Conservation (phyloP, 805 yeast genomes). For the Candida ascalaphidarum region DNA sequence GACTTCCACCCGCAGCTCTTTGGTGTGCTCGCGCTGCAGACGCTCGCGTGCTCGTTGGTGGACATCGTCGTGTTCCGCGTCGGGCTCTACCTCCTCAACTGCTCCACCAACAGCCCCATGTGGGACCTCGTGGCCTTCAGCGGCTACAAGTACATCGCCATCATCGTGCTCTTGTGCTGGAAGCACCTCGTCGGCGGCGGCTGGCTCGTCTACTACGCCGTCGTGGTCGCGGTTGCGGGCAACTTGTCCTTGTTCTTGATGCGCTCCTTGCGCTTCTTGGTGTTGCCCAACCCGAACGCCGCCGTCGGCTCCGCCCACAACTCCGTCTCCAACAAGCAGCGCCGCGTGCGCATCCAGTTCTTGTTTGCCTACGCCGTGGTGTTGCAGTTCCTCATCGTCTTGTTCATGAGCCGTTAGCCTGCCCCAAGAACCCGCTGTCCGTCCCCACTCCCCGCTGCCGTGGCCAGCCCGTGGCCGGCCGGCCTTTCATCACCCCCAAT, state of each 20-base stretch:
- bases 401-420: constrained; percentile 47
- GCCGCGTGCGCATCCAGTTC: constrained; percentile 79
- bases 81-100: constrained; percentile 73
- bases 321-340: constrained; percentile 55
- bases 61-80: constrained; percentile 72
- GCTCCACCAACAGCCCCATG: constrained; percentile 49
- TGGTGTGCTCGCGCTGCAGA: constrained; percentile 80
- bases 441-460: no score
- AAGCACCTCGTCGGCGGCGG: constrained; percentile 35
- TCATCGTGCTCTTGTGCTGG: constrained; percentile 47
- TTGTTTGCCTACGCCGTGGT: constrained; percentile 77
- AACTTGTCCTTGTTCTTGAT: constrained; percentile 53
- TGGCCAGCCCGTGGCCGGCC: no score
- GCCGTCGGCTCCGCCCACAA: constrained; percentile 37
- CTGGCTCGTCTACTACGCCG: constrained; percentile 26
- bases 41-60: constrained; percentile 69
- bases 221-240: constrained; percentile 23
- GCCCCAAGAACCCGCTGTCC: constrained; percentile 11
- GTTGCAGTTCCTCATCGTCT: constrained; percentile 67
- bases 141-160: constrained; percentile 90
- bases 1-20: constrained; percentile 89
- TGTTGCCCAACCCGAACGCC: constrained; percentile 46
- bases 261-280: constrained; percentile 61
- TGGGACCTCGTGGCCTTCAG: constrained; percentile 85
- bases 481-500: no score